These are phyloP conservation scores for Metschnikowia orientalis DNA, from an alignment of 805 yeast genomes.

Conservation along the genomic window DNA sequence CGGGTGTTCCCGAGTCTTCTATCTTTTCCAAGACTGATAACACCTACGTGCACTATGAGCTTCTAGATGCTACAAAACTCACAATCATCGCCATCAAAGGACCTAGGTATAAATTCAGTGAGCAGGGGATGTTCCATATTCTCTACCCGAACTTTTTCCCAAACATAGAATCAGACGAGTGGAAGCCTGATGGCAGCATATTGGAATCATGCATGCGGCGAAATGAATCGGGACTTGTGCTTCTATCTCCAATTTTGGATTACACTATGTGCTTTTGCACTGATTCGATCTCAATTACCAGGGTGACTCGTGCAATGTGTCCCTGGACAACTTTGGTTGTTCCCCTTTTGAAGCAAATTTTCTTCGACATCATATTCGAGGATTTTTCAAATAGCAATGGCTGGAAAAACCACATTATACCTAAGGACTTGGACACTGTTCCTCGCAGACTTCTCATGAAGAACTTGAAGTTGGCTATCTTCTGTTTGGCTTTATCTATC, in stretches of 20 bases:
- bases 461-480: conserved; percentile 13
- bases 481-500: conserved; percentile 15
- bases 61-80: conserved; percentile 34
- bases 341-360: conserved; percentile 27
- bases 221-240: conserved; percentile 7
- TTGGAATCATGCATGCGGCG: conserved; percentile 3
- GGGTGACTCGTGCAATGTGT: conserved; percentile 21
- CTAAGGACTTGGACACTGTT: conserved; percentile 6
- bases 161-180: conserved; percentile 39
- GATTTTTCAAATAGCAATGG: conserved; percentile 15
- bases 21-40: conserved; percentile 25
- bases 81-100: conserved; percentile 42
- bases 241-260: conserved; percentile 21
- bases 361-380: conserved; percentile 28
- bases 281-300: conserved; percentile 23
- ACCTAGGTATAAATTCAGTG: conserved; percentile 30
- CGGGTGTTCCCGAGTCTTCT: conserved; percentile 18
- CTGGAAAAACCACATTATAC: conserved; percentile 14
- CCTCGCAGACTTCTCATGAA: conserved; percentile 9
- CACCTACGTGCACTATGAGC: conserved; percentile 33
- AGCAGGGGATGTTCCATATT: conserved; percentile 41
- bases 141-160: conserved; percentile 43
- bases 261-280: conserved; percentile 16
- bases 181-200: conserved; percentile 25
- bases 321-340: conserved; percentile 28